Evolutionary conservation across 768 basidiomycete genomes (phyloP), one percentile per base, ranked within the genome.

Genomic region (Russula dissimulans): DNA sequence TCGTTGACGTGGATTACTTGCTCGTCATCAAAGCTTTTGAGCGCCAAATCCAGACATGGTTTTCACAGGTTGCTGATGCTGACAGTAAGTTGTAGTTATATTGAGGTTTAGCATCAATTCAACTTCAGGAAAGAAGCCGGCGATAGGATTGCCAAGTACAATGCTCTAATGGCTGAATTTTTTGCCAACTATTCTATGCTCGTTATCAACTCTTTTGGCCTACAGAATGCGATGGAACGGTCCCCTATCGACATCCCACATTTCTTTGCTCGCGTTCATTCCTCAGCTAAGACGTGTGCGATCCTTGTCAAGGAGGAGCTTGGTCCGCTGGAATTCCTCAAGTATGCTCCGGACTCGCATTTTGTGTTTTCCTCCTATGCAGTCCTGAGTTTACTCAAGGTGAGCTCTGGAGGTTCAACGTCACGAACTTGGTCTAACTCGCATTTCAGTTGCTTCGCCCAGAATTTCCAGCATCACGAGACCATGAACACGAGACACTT

Each of bases 361-460:
- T 95, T 90, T 64, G 95, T 98, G 9, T 87, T 90, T 75, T 83
- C 82, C 47, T 89, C 88, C n/a, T 97, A 98, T 72, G 94, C 92
- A 0, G 88, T 97, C 7, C 76, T 97, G 59, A 95, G 88, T 68
- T 76, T 97, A 64, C 78, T 99, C 63, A 98, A 97, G 85, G 89
- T 92, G 54, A 57, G 77, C 73, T 57, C 52, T 31, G 29, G 54
- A 41, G 22, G 29, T 14, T 50, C 48, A 32, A 50, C 12, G 36
- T 54, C 44, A 43, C 3, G 10, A 26, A 26, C 18, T 48, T 51
- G 22, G 18, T 46, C 46, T 38, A 8, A 55, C 57, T 41, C 18
- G 36, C 44, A 59, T 60, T 56, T 1, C 65, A 94, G 90, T 80
- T 93, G 47, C 79, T 94, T 38, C 85, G 91, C 5, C 87, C 89